phyloP scores from a whole-genome alignment of 2,329 filamentous ascomycete species.

The Colletotrichum shisoi region DNA sequence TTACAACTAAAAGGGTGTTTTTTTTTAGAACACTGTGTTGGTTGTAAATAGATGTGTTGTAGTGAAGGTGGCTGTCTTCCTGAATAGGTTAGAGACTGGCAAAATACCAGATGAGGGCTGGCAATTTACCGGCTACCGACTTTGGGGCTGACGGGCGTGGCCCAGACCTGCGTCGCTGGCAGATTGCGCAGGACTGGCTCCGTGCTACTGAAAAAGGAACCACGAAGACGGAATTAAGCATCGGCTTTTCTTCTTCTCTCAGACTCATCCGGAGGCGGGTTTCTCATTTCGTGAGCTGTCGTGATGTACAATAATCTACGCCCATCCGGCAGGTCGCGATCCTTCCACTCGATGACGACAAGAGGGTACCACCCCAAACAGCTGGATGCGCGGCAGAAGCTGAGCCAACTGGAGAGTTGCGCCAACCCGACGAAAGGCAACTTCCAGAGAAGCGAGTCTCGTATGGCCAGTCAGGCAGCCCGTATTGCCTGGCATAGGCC shows the following conservation, averaged over 20 bases:
- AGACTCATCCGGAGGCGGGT: background rate
- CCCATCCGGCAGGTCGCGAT: background rate
- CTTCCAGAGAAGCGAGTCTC: background rate
- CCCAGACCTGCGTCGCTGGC: background rate
- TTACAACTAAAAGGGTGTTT: no score
- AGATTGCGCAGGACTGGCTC: conserved; percentile 13
- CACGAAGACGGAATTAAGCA: background rate
- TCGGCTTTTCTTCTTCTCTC: conserved; percentile 18
- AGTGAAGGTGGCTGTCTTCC: no score
- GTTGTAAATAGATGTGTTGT: no score
- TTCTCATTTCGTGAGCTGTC: background rate
- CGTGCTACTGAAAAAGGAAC: conserved; percentile 6
- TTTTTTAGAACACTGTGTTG: no score
- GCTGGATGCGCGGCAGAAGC: background rate
- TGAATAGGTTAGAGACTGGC: no score
- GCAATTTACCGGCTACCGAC: no score
- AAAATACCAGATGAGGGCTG: no score
- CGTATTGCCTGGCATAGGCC: background rate
- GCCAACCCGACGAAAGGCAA: conserved; percentile 1
- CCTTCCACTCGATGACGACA: conserved; percentile 1
- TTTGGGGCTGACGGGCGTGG: background rate
- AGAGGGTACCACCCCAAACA: background rate
- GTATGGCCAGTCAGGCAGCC: background rate
- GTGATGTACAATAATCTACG: background rate
- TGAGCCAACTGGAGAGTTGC: no score